phyloP scores from a whole-genome alignment of 176 grass and related monocot genomes.

The Bonia amplexicaulis region DNA sequence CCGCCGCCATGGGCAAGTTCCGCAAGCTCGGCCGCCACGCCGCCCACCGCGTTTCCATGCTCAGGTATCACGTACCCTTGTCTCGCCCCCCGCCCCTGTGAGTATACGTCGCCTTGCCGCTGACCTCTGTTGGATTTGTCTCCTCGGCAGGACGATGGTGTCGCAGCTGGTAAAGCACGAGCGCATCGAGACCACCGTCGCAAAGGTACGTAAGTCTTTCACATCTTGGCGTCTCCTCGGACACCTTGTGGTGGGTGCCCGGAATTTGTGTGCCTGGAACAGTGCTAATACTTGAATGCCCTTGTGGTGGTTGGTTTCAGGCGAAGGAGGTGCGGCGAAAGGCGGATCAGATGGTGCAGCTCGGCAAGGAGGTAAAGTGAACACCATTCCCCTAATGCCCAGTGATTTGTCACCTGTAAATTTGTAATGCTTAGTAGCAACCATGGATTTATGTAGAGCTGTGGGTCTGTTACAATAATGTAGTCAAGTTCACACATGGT shows the following conservation, averaged over 20 bases:
- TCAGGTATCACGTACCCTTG: constrained; percentile 37
- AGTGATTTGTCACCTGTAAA: neutral
- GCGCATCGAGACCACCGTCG: constrained; percentile 83
- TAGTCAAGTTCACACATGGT: neutral
- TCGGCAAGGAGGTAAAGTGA: constrained; percentile 69
- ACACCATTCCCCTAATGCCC: neutral
- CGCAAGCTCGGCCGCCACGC: constrained; percentile 68
- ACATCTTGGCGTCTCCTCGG: neutral
- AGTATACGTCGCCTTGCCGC: neutral
- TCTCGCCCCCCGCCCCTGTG: neutral
- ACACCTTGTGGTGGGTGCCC: neutral
- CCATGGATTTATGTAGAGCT: neutral
- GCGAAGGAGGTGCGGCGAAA: constrained; percentile 84
- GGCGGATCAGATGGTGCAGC: constrained; percentile 97
- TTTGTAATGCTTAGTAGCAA: neutral
- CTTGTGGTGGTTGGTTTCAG: constrained; percentile 37
- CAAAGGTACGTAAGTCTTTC: constrained; percentile 53
- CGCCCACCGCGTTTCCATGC: constrained; percentile 60
- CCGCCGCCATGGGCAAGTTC: constrained; percentile 59
- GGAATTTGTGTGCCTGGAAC: neutral
- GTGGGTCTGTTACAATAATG: neutral
- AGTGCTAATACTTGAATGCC: neutral
- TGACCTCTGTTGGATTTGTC: constrained; percentile 4
- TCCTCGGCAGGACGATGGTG: constrained; percentile 80
- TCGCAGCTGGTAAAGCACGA: constrained; percentile 98